Conservation (phyloP, 1,284 basidiomycete genomes). For the Amylostereum chailletii region DNA sequence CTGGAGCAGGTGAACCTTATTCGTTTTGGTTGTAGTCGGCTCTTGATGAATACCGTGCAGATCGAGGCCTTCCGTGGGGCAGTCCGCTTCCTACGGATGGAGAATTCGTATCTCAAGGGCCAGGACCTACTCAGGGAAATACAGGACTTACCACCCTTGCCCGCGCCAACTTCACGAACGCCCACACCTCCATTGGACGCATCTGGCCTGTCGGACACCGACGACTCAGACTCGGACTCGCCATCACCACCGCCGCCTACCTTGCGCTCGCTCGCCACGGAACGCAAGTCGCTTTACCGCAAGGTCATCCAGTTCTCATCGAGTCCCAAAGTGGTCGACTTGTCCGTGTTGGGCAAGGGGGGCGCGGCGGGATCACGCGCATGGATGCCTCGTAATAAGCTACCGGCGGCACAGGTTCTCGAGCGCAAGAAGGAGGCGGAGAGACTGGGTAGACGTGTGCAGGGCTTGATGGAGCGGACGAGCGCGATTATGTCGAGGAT, state of each 20-base stretch:
- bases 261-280: constrained; percentile 61
- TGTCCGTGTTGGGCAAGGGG: constrained; percentile 44
- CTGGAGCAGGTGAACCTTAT: constrained; percentile 61
- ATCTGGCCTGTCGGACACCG: constrained; percentile 54
- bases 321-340: constrained; percentile 73
- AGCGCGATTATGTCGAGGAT: constrained; percentile 15
- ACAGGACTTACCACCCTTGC: constrained; percentile 60
- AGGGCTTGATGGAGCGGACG: constrained; percentile 59
- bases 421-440: constrained; percentile 71
- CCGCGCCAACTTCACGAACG: constrained; percentile 33
- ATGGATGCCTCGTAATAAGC: constrained; percentile 73
- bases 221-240: constrained; percentile 47
- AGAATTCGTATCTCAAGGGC: constrained; percentile 89
- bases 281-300: constrained; percentile 75
- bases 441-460: constrained; percentile 57
- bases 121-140: constrained; percentile 82
- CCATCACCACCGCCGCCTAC: constrained; percentile 35
- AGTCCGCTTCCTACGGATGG: constrained; percentile 81
- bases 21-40: constrained; percentile 2
- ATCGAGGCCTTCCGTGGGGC: constrained; percentile 87
- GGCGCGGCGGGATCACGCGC: constrained; percentile 21
- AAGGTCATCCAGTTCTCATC: constrained; percentile 80
- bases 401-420: constrained; percentile 71
- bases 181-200: constrained; percentile 56
- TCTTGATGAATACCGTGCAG: constrained; percentile 29